These are phyloP conservation scores for Saccharum officinarum DNA, from an alignment of 176 grass and related monocot genomes.

Conservation along the genomic window DNA sequence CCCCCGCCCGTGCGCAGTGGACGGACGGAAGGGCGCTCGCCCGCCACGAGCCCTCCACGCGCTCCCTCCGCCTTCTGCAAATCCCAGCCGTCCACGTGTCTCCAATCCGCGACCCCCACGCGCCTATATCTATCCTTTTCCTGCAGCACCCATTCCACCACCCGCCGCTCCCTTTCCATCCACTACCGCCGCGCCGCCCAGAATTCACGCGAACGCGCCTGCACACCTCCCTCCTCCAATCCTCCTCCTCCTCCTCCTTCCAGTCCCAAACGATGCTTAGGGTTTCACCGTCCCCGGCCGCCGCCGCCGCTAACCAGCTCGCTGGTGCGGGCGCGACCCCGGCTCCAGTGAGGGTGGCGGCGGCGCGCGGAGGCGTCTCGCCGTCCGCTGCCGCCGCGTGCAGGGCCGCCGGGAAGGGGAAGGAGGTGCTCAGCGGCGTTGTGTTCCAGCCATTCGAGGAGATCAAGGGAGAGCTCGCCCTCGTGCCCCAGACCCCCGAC, in stretches of 20 bases:
- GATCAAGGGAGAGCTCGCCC: constrained; percentile 60
- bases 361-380: not conserved
- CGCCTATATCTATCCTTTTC: constrained; percentile 46
- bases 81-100: constrained; percentile 44
- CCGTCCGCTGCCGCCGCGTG: not conserved
- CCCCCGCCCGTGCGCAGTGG: not conserved
- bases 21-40: not conserved
- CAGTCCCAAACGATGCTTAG: constrained; percentile 6
- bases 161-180: too few relatives aligned
- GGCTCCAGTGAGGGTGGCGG: not conserved
- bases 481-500: constrained; percentile 63
- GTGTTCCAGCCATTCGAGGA: constrained; percentile 87
- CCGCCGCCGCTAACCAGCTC: constrained; percentile 18
- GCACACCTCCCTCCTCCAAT: too few relatives aligned
- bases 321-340: not conserved
- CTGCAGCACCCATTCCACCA: not conserved
- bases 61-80: not conserved
- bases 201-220: not conserved
- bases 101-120: not conserved
- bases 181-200: too few relatives aligned
- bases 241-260: not conserved
- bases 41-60: constrained; percentile 59
- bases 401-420: constrained; percentile 32
- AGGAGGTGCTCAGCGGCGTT: constrained; percentile 58
- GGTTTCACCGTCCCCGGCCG: constrained; percentile 22